Evolutionary conservation across 768 basidiomycete genomes (phyloP).

Genomic region (Auriscalpium orientale): DNA sequence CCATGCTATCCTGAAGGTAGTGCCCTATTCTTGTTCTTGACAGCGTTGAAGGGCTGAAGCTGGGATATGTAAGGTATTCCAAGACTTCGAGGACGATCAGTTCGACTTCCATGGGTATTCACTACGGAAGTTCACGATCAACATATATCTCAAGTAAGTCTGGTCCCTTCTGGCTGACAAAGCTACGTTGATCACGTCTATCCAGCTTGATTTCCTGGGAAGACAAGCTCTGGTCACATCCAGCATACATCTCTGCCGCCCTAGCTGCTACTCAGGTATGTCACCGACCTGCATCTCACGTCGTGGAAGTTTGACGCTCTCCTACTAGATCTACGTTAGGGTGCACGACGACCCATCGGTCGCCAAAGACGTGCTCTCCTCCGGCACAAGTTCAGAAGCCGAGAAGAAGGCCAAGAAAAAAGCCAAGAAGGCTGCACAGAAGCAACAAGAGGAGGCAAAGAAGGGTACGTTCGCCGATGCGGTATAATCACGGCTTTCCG

Average conservation of each 20-base stretch:
- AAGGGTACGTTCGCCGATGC: slow-evolving; percentile 41
- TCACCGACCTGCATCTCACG: not conserved
- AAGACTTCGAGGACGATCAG: slow-evolving; percentile 89
- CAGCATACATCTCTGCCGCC: slow-evolving; percentile 66
- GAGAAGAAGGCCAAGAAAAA: slow-evolving; percentile 84
- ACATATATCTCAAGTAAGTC: slow-evolving; percentile 76
- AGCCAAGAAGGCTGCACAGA: slow-evolving; percentile 73
- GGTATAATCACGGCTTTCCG: slow-evolving; percentile 7
- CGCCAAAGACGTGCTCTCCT: slow-evolving; percentile 30
- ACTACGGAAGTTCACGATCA: slow-evolving; percentile 80
- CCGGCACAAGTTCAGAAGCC: slow-evolving; percentile 41
- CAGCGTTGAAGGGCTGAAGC: not conserved
- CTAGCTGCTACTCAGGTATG: slow-evolving; percentile 61
- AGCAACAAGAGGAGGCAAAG: slow-evolving; percentile 59
- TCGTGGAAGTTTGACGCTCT: not conserved
- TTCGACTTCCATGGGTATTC: slow-evolving; percentile 98
- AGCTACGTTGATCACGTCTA: not conserved
- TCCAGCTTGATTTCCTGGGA: slow-evolving; percentile 75
- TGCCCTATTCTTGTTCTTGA: slow-evolving; percentile 9
- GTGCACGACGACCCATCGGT: slow-evolving; percentile 67
- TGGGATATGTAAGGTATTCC: slow-evolving; percentile 51
- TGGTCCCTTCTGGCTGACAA: not conserved
- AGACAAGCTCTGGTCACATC: slow-evolving; percentile 69
- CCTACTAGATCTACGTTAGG: slow-evolving; percentile 61
- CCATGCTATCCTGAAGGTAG: slow-evolving; percentile 64